Conservation (phyloP, 176 grass and related monocot species). For the Carex littledalei region DNA sequence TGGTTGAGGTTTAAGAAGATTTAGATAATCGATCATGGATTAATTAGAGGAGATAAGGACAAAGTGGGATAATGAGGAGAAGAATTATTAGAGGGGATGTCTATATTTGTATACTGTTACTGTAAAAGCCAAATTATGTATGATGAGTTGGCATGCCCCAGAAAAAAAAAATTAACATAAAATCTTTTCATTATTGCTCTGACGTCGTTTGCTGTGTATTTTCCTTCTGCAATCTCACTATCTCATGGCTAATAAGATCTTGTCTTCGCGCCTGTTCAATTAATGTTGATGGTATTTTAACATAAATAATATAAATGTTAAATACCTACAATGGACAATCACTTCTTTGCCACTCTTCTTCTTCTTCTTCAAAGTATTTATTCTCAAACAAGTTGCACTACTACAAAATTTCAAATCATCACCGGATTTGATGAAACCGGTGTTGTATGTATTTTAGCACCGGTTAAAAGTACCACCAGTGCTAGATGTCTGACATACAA, state of each 20-base stretch:
- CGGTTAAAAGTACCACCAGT: too few species aligned
- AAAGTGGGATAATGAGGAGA: background rate
- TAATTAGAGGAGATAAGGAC: background rate
- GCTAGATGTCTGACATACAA: too few species aligned
- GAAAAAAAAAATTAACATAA: background rate
- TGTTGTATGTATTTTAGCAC: too few species aligned
- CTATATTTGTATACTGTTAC: background rate
- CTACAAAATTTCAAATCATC: too few species aligned
- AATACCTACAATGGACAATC: background rate
- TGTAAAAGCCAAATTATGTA: conserved; percentile 8
- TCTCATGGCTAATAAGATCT: background rate
- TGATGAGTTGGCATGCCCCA: background rate
- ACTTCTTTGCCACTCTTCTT: background rate
- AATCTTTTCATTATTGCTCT: background rate
- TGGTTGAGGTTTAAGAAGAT: background rate
- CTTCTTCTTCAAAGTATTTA: too few species aligned
- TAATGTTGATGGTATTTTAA: too few species aligned
- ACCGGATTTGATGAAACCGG: too few species aligned
- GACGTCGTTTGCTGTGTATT: background rate
- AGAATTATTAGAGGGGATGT: conserved; percentile 11
- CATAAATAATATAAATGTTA: too few species aligned
- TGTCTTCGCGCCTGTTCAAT: background rate
- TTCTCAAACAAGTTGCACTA: too few species aligned
- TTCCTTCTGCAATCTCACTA: background rate
- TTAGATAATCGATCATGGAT: background rate